Evolutionary conservation across 495 filamentous ascomycete genomes (phyloP), one percentile per base, ranked within the genome.

Genomic region (Apiosordaria backusii): DNA sequence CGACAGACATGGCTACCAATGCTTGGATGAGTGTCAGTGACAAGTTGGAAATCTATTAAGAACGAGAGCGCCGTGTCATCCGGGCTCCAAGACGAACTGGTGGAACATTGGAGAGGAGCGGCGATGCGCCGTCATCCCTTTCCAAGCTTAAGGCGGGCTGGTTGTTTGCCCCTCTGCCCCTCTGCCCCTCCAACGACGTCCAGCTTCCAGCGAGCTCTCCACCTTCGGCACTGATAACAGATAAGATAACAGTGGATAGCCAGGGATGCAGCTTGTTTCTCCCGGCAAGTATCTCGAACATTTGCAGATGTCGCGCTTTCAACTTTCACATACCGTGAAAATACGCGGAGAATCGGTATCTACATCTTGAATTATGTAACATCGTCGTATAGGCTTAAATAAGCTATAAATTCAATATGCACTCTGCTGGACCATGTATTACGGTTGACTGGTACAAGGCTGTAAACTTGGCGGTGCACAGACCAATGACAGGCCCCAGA

Each of bases 1-100:
- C 93, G 54, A 87, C 77, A 64, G 90, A 86, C 91, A 95, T 95
- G 67, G 64, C 83, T 77, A 66, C 60, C 65, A 35, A 18, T n/a
- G 58, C 57, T 19, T 21, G 40, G 1, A 23, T 22, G 24, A 21
- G 18, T 3, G 52, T n/a, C n/a, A n/a, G n/a, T n/a, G n/a, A n/a
- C n/a, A n/a, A n/a, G 55, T 29, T 57, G 53, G 18, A 55, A 18
- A 55, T 55, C n/a, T 55, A 18, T 24, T 61, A 61, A 27, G 29
- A 16, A 4, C 19, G 26, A 15, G 18, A 18, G 57, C 10, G 26
- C 10, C 6, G n/a, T 5, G 13, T 61, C 59, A 61, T 29, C 59
- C 26, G 16, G 52, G 57, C 64, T 50, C 22, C 27, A 45, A 18
- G 4, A 65, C 22, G 3, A 62, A 66, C 13, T 61, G 19, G 27